These are phyloP conservation scores for Curvularia hawaiiensis DNA, from an alignment of 2,329 filamentous ascomycete species.

Conservation along the genomic window DNA sequence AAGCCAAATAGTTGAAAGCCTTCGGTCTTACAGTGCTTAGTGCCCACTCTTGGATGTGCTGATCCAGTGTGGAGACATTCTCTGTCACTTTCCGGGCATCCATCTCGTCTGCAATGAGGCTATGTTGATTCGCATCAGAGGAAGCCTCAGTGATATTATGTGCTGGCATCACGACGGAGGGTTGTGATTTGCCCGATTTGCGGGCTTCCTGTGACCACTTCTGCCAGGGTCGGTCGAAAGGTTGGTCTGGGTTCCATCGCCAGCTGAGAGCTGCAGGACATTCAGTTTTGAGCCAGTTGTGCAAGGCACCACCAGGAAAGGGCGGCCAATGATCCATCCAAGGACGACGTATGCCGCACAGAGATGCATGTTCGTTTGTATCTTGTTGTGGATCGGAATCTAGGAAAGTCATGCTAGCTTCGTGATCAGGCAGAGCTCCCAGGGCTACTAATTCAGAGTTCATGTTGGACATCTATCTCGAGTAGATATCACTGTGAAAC, in stretches of 20 bases:
- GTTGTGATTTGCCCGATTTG: neutral
- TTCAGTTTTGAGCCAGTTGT: neutral
- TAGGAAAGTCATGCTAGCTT: neutral
- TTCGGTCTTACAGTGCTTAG: neutral
- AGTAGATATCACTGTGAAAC: neutral
- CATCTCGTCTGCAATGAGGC: neutral
- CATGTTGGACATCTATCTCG: neutral
- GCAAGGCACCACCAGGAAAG: neutral
- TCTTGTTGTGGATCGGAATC: neutral
- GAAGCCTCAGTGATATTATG: neutral
- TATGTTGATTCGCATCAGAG: neutral
- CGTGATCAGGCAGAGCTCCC: neutral
- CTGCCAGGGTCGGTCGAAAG: neutral
- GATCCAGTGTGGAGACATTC: neutral
- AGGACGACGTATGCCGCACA: neutral
- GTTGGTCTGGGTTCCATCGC: neutral
- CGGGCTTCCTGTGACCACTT: neutral
- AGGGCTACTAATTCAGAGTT: neutral
- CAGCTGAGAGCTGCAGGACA: neutral
- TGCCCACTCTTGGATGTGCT: neutral
- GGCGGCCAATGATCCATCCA: neutral
- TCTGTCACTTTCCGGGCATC: neutral
- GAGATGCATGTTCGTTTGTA: neutral
- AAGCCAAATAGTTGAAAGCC: neutral
- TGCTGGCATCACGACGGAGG: neutral